phyloP scores from a whole-genome alignment of 257 asterid species.

The Verbascum thapsus region DNA sequence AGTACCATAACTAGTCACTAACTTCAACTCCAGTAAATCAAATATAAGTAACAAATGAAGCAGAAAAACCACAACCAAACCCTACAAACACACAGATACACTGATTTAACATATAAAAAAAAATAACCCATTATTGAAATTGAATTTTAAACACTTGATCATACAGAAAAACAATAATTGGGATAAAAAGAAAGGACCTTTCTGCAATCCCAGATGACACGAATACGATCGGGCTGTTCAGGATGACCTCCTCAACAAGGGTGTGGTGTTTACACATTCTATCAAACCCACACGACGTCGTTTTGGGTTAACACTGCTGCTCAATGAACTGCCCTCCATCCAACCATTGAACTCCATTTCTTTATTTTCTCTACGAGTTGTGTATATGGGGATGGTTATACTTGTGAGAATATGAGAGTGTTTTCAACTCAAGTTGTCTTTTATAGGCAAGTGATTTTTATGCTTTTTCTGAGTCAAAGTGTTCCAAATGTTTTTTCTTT shows the following conservation, averaged over 20 bases:
- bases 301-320: slow-evolving; percentile 14
- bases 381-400: slow-evolving; percentile 15
- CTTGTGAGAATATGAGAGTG: too few species aligned
- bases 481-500: too few species aligned
- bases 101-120: too few species aligned
- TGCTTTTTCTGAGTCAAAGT: too few species aligned
- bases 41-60: background rate
- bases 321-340: slow-evolving; percentile 17
- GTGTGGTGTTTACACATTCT: slow-evolving; percentile 77
- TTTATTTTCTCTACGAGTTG: background rate
- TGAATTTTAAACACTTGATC: background rate
- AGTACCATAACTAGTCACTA: background rate
- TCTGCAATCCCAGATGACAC: slow-evolving; percentile 66
- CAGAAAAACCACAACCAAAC: background rate
- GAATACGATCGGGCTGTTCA: slow-evolving; percentile 76
- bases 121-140: slow-evolving; percentile 11
- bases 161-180: background rate
- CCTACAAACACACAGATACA: background rate
- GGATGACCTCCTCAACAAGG: slow-evolving; percentile 61
- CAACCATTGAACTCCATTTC: slow-evolving; percentile 39
- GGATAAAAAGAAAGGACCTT: slow-evolving; percentile 44
- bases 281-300: slow-evolving; percentile 79
- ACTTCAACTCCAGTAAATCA: background rate
- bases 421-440: slow-evolving; percentile 25
- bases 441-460: too few species aligned